A percentile compares a stretch with the other conserved stretches of the same genome.
Conservation (phyloP, 805 yeast genomes). For the Middelhovenomyces tepae region DNA sequence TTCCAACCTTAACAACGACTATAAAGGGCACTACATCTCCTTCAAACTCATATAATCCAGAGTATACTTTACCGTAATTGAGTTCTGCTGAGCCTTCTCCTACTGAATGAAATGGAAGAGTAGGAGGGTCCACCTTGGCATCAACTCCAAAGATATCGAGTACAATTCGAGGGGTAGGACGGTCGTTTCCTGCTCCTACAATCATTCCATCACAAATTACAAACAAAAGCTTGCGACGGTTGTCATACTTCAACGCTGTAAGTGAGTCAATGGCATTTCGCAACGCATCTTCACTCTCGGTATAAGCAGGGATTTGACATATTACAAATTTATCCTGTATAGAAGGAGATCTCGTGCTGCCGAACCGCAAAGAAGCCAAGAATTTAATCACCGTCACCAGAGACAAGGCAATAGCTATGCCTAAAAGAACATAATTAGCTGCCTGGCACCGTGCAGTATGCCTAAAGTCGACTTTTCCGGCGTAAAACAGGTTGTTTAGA, state of each 20-base stretch:
- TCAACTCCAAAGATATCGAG: slow-evolving; percentile 38
- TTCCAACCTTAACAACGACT: slow-evolving; percentile 48
- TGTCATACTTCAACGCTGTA: slow-evolving; percentile 47
- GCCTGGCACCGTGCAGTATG: slow-evolving; percentile 32
- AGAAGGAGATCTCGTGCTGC: slow-evolving; percentile 28
- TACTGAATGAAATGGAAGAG: slow-evolving; percentile 47
- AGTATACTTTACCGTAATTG: slow-evolving; percentile 52
- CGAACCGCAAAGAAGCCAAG: slow-evolving; percentile 31
- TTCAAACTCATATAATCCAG: slow-evolving; percentile 51
- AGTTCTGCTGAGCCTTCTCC: slow-evolving; percentile 53
- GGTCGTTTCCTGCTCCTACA: slow-evolving; percentile 51
- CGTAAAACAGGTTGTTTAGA: slow-evolving; percentile 28
- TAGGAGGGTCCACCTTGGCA: slow-evolving; percentile 40
- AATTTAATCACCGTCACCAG: slow-evolving; percentile 33
- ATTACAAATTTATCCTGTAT: slow-evolving; percentile 34
- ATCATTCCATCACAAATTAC: slow-evolving; percentile 53
- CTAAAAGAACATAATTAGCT: slow-evolving; percentile 31
- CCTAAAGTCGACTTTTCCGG: slow-evolving; percentile 32
- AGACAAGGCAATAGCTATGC: slow-evolving; percentile 30
- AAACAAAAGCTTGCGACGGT: slow-evolving; percentile 46
- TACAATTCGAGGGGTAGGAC: slow-evolving; percentile 47
- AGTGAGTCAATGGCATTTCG: slow-evolving; percentile 51
- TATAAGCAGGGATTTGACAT: slow-evolving; percentile 40
- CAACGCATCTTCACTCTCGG: slow-evolving; percentile 48
- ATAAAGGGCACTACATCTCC: slow-evolving; percentile 47